Evolutionary conservation across 2,329 filamentous ascomycete species (phyloP), one percentile per base, ranked within the genome.

Genomic region (Phaeomoniella chlamydospora): DNA sequence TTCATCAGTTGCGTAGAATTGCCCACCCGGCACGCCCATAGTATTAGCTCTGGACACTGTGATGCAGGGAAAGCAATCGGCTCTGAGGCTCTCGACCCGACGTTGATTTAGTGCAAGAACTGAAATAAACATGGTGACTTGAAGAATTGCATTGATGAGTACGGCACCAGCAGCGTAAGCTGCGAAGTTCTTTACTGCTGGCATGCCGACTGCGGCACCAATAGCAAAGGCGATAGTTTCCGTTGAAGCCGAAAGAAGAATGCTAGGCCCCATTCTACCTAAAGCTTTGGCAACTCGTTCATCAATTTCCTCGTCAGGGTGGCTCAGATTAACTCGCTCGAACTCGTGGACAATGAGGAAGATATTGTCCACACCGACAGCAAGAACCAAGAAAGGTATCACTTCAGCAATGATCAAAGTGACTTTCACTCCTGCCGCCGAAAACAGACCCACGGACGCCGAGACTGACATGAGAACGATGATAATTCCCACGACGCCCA

Each of bases 341-440:
- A 98, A 93, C 57, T 98, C 90, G 57, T 98, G 90, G 1, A 98
- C 90, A 40, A 98, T 94, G 38, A 98, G 65, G 62, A 98, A 98
- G 49, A 98, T 96, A 52, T 98, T 98, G 68, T 98, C 90, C 2
- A 98, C 92, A 32, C 90, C 90, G 17, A 98, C 87, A 10, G 90
- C 90, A 14, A 98, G 65, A 6, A 98, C 88, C 44, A 98, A 78
- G 58, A 98, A 98, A 0, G 90, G 90, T 44, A 98, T 98, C 41
- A 98, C 90, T 53, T 98, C 90, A 3, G 92, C 88, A 41, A 98
- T 98, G 50, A 98, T 98, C 45, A 98, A 66, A 0, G 90, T 98
- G 11, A 88, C 90, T 59, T 93, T 94, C 50, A 98, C 74, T 1
- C 87, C 87, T 26, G 77, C 72, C 54, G 85, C 90, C 1, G 90